phyloP scores from a whole-genome alignment of 2,329 filamentous ascomycete genomes.

The Diaporthe helianthi region DNA sequence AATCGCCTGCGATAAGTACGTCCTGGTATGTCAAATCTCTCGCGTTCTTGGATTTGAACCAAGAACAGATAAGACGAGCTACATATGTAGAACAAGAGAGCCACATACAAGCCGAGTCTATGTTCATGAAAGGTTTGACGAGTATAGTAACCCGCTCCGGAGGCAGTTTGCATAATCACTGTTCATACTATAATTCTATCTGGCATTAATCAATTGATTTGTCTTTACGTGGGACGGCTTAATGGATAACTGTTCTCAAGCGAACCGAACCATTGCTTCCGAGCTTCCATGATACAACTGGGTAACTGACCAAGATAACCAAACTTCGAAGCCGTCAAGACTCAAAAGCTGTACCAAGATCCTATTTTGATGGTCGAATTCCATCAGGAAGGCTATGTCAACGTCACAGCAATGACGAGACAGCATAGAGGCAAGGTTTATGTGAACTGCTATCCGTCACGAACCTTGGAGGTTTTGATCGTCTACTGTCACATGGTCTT shows the following conservation, averaged over 20 bases:
- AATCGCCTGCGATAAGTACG: background rate
- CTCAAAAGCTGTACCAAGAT: background rate
- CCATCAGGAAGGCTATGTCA: background rate
- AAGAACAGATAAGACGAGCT: background rate
- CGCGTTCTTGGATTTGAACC: background rate
- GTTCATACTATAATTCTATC: background rate
- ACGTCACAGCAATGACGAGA: background rate
- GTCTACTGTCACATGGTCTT: background rate
- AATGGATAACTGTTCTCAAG: background rate
- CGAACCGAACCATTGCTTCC: background rate
- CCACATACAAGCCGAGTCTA: background rate
- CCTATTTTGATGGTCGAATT: background rate
- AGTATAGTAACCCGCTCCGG: background rate
- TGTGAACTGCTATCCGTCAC: background rate
- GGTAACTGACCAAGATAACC: background rate
- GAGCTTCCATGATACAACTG: background rate
- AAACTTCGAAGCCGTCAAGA: background rate
- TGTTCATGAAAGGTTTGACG: background rate
- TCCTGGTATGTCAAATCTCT: background rate
- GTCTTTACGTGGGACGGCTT: background rate
- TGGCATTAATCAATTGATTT: too few species aligned
- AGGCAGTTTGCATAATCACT: background rate
- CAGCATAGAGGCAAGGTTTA: background rate
- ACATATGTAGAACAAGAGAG: background rate
- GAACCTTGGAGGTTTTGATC: background rate